Evolutionary conservation across 805 yeast genomes (phyloP).

Genomic region (Ogataea methanolica): DNA sequence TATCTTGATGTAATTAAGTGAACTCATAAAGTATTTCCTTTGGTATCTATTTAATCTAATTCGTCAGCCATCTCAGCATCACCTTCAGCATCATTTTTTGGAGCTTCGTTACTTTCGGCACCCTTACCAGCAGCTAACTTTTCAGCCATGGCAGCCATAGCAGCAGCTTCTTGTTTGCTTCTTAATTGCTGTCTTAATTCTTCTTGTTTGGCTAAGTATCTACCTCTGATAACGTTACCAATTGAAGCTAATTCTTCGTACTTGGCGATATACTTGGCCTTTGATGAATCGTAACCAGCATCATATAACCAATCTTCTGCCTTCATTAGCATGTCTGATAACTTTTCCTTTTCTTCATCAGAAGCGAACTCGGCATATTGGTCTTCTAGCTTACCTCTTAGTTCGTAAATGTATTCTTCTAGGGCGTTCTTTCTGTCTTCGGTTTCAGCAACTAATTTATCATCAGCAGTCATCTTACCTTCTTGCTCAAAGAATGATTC

Average conservation of each 20-base stretch:
- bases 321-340: slow-evolving; percentile 66
- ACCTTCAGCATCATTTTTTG: slow-evolving; percentile 34
- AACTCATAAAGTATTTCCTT: background rate
- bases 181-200: slow-evolving; percentile 87
- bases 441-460: slow-evolving; percentile 96
- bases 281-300: slow-evolving; percentile 93
- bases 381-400: slow-evolving; percentile 95
- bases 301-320: slow-evolving; percentile 99
- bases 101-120: slow-evolving; percentile 38
- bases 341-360: slow-evolving; percentile 81
- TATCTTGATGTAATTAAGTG: background rate
- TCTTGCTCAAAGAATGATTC: slow-evolving; percentile 74
- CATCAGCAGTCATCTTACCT: slow-evolving; percentile 78
- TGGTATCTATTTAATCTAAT: slow-evolving; percentile 11
- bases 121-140: slow-evolving; percentile 76
- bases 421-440: slow-evolving; percentile 98
- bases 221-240: slow-evolving; percentile 93
- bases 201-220: slow-evolving; percentile 91
- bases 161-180: slow-evolving; percentile 83
- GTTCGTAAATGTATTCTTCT: slow-evolving; percentile 97
- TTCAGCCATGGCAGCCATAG: slow-evolving; percentile 78
- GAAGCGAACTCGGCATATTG: slow-evolving; percentile 83
- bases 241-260: slow-evolving; percentile 93
- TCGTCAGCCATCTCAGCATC: slow-evolving; percentile 32
- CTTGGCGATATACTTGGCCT: slow-evolving; percentile 96